Base-by-base conservation (phyloP, 2,329 filamentous ascomycete genomes). In the Aspergillus ochraceus region DNA sequence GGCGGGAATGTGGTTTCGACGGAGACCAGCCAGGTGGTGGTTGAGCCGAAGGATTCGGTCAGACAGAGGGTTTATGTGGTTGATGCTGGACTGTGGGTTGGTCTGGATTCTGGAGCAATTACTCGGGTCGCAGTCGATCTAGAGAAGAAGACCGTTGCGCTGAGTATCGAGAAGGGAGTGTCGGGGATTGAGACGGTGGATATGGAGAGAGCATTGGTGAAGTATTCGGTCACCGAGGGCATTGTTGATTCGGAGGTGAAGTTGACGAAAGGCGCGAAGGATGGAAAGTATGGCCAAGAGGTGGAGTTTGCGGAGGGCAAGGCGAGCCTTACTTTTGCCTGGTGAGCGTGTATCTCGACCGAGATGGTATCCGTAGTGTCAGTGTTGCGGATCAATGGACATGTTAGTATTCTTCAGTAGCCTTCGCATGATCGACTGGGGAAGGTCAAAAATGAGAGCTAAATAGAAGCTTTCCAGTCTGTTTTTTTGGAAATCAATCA, bases 11-110 rank as follows among this genome's bases (percentile, higher is more conserved):
- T 42, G 36, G 12, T 36, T 17, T 36, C 36, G 17, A n/a, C 36
- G 17, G 36, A 42, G 17, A 3, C 5, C 6, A 5, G 14, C 5
- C 14, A n/a, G 79, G 81, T 4, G 79, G 53, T 24, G 14, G 36
- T 42, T 42, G 36, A 42, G 14, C 36, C 36, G 17, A 42, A 9
- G 36, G 36, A 42, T 42, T n/a, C 36, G 12, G 36, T 42, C 5
- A 17, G 36, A n/a, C 36, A 42, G 36, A 42, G 36, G 17, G 17
- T n/a, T n/a, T 42, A 42, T 42, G 36, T 42, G 36, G 36, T 42
- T 8, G 36, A 42, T 19, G 36, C 36, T n/a, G 36, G 36, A n/a
- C 17, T 42, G 6, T 42, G 36, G 36, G 36, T 42, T 42, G 14
- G 14, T 17, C 14, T 42, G 14, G 36, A 42, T 14, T 42, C 17